These are phyloP conservation scores for Pseudocercospora vitis DNA, from an alignment of 2,329 filamentous ascomycete genomes.

Conservation along the genomic window DNA sequence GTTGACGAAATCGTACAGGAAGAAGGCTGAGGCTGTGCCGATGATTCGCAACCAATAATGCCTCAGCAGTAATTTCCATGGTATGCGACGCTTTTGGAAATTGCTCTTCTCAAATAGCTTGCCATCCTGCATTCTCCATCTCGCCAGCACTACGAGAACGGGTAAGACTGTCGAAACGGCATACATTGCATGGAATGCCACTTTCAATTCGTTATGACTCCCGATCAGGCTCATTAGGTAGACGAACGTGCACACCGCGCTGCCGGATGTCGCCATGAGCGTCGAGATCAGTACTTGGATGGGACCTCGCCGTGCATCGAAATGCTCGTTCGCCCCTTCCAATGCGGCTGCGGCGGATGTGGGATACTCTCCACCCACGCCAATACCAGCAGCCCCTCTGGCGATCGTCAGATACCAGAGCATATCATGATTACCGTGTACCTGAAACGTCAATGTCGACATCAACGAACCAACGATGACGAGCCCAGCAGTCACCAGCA, in stretches of 20 bases:
- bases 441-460: slow-evolving; percentile 41
- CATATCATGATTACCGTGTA: slow-evolving; percentile 44
- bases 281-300: slow-evolving; percentile 33
- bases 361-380: slow-evolving; percentile 52
- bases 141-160: slow-evolving; percentile 40
- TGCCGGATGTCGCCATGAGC: slow-evolving; percentile 28
- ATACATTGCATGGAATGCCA: slow-evolving; percentile 45
- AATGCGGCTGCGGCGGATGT: slow-evolving; percentile 49
- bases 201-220: slow-evolving; percentile 39
- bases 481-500: slow-evolving; percentile 37
- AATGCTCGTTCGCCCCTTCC: slow-evolving; percentile 52
- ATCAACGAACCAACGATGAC: slow-evolving; percentile 39
- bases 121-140: slow-evolving; percentile 49
- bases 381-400: slow-evolving; percentile 50
- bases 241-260: slow-evolving; percentile 28
- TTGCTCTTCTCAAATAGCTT: slow-evolving; percentile 50
- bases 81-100: slow-evolving; percentile 49
- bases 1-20: slow-evolving; percentile 48
- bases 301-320: slow-evolving; percentile 34
- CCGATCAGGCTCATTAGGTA: slow-evolving; percentile 44
- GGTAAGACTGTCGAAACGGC: slow-evolving; percentile 51
- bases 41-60: slow-evolving; percentile 35
- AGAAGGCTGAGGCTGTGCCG: slow-evolving; percentile 23
- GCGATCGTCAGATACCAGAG: slow-evolving; percentile 56
- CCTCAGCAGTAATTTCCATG: slow-evolving; percentile 47